A percentile compares a stretch with the other conserved stretches of the same genome.
These are phyloP conservation scores for Samsoniella hepiali DNA, from an alignment of 2,329 filamentous ascomycete species.

Conservation along the genomic window DNA sequence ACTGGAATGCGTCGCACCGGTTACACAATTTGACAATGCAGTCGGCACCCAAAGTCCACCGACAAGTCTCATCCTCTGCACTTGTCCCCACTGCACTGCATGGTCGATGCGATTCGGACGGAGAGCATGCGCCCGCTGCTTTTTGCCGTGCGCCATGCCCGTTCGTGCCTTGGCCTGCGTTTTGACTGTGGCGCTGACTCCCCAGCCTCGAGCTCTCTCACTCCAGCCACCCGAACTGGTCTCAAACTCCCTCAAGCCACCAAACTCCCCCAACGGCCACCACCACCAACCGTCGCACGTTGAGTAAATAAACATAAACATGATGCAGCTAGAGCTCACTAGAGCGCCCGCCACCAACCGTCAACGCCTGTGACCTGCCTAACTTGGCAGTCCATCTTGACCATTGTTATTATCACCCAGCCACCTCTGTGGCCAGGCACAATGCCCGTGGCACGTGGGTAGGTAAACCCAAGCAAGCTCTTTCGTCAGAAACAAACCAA, in stretches of 20 bases:
- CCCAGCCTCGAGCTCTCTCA: not conserved
- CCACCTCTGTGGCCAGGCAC: not conserved
- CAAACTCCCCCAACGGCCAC: not conserved
- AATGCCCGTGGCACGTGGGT: no score
- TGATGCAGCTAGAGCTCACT: not conserved
- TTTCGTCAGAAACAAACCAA: no score
- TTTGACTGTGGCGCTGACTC: not conserved
- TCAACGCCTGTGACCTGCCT: not conserved
- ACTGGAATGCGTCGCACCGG: constrained; percentile 17
- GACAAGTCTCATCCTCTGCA: not conserved
- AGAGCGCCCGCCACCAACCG: not conserved
- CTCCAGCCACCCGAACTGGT: constrained; percentile 1
- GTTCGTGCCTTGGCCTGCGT: not conserved
- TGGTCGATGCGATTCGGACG: not conserved
- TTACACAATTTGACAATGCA: constrained; percentile 13
- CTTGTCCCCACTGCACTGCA: not conserved
- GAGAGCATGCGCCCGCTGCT: not conserved
- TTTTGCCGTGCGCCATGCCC: not conserved
- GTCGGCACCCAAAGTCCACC: not conserved
- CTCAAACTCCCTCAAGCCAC: not conserved
- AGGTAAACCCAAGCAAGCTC: no score
- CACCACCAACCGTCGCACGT: not conserved
- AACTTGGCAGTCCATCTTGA: not conserved
- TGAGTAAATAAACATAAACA: not conserved
- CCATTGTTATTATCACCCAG: not conserved